Percentiles rank a stretch among this genome's conserved stretches.
Conservation (phyloP, 345 rosid species). For the Euclidium syriacum region DNA sequence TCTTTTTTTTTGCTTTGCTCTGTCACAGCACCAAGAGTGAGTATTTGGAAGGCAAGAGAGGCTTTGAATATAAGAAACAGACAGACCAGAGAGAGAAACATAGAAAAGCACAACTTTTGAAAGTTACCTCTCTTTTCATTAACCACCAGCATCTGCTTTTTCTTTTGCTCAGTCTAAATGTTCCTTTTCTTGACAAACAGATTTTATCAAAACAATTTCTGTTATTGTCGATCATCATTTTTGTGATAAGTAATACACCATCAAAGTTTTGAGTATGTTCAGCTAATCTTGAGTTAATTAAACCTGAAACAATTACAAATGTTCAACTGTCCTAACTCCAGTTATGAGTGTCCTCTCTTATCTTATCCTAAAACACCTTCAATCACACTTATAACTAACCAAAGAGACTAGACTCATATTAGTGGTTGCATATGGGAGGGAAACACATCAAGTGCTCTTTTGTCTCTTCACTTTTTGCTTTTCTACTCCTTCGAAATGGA, state of each 20-base stretch:
- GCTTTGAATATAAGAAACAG: slow-evolving; percentile 54
- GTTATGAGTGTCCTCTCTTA: not conserved
- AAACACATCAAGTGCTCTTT: slow-evolving; percentile 44
- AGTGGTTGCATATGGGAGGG: slow-evolving; percentile 64
- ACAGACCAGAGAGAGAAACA: slow-evolving; percentile 6
- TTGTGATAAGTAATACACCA: not conserved
- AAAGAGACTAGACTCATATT: slow-evolving; percentile 3
- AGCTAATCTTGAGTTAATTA: not conserved
- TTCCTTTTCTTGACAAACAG: not conserved
- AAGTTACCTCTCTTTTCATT: slow-evolving; percentile 32
- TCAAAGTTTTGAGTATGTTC: not conserved
- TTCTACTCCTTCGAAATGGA: slow-evolving; percentile 32
- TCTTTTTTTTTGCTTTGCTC: slow-evolving; percentile 10
- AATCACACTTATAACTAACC: slow-evolving; percentile 24
- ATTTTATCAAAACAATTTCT: not conserved
- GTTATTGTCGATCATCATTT: not conserved
- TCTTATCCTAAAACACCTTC: slow-evolving; percentile 19
- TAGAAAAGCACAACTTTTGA: slow-evolving; percentile 35
- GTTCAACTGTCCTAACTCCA: not conserved
- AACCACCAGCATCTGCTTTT: slow-evolving; percentile 39
- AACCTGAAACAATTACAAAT: not conserved
- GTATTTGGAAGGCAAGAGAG: slow-evolving; percentile 37
- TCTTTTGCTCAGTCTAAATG: slow-evolving; percentile 1
- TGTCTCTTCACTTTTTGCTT: slow-evolving; percentile 34
- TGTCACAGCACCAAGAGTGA: slow-evolving; percentile 20